Conservation (phyloP, 73 alveolate species). For the Tetrahymena borealis region DNA sequence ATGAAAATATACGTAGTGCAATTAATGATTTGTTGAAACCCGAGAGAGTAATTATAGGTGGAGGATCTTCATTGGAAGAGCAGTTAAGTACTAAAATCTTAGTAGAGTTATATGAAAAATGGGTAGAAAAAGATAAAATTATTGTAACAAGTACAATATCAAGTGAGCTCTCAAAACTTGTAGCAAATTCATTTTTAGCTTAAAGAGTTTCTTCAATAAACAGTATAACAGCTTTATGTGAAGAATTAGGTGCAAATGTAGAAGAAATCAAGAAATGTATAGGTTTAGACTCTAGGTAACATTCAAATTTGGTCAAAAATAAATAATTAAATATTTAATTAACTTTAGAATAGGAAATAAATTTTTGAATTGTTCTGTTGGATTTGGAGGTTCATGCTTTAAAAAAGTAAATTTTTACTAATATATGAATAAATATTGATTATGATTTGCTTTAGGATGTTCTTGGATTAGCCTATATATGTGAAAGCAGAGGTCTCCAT, state of each 20-base stretch:
- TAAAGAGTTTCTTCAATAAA: conserved; percentile 89
- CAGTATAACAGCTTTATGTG: conserved; percentile 93
- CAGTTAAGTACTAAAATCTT: neutral
- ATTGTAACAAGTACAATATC: conserved; percentile 39
- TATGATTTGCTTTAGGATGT: neutral
- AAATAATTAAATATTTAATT: no score
- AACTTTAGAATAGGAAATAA: conserved; percentile 91
- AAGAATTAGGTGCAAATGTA: conserved; percentile 84
- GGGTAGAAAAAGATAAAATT: conserved; percentile 43
- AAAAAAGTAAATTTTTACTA: conserved; percentile 41
- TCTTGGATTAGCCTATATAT: neutral
- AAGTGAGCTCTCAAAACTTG: conserved; percentile 80
- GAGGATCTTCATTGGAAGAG: neutral
- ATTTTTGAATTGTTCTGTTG: conserved; percentile 80
- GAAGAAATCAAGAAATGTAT: conserved; percentile 67
- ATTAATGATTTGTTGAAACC: conserved; percentile 80
- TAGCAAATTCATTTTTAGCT: conserved; percentile 90
- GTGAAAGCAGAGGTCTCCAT: conserved; percentile 9
- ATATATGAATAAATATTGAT: neutral
- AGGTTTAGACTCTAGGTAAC: conserved; percentile 30
- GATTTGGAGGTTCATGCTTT: conserved; percentile 98
- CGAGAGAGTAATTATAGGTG: conserved; percentile 93
- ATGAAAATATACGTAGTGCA: conserved; percentile 75
- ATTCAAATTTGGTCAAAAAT: no score
- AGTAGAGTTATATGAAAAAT: conserved; percentile 6